Evolutionary conservation across 2,329 filamentous ascomycete genomes (phyloP), one percentile per base, ranked within the genome.

Genomic region (Emmonsiellopsis sp.): DNA sequence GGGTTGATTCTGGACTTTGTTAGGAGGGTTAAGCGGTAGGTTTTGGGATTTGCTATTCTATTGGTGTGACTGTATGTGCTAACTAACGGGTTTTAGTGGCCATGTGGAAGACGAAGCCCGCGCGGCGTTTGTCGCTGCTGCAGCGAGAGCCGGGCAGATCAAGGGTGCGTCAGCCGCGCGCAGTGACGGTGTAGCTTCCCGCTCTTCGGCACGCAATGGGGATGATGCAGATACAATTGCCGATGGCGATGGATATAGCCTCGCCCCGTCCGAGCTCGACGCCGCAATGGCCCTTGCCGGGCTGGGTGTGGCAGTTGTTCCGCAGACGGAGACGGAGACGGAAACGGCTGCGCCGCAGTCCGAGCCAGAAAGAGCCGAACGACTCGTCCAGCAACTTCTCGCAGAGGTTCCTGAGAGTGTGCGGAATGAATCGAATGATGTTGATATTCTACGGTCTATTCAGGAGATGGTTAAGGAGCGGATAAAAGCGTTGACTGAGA

Each of bases 1-100:
- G 83, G 83, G 37, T 76, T 90, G 60, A 79, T 86, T 62, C 75
- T 84, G 10, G 84, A 89, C 64, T 90, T 95, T 67, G 82, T 95
- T 55, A 73, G 77, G 64, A 78, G 77, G 58, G 73, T 82, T 59
- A 82, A 81, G 65, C 68, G 67, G 72, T 65, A 50, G 58, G 40
- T n/a, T 40, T 10, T 15, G 11, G 13, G 43, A 32, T 30, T 31
- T 15, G 37, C 20, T 44, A 32, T 31, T 34, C 11, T 41, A 7
- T 40, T 26, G 30, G 2, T 34, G 34, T 35, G 10, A 34, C 11
- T n/a, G 8, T 30, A 37, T 20, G 42, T 41, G 30, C 34, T 43
- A 38, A 51, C 34, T 43, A 38, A 51, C 15, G 37, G 16, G 1
- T 32, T 37, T 35, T 46, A 50, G 46, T 35, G 51, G 55, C 15